These are phyloP conservation scores for Purpureocillium lavendulum DNA, from an alignment of 2,329 filamentous ascomycete species.

Conservation along the genomic window DNA sequence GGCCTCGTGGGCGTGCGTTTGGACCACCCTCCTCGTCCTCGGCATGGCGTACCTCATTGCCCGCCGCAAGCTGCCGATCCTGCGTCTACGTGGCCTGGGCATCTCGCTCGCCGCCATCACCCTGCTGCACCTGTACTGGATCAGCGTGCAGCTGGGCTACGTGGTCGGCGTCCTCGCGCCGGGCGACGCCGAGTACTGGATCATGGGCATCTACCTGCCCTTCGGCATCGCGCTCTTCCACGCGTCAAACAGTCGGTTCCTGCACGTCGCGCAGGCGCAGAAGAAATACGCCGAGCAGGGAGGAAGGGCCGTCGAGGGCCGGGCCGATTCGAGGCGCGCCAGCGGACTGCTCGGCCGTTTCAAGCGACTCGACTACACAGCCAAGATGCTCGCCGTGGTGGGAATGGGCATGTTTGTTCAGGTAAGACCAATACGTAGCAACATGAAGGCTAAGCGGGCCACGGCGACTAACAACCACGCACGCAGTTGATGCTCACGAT, in stretches of 20 bases:
- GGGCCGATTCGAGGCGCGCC: constrained; percentile 8
- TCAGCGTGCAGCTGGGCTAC: constrained; percentile 28
- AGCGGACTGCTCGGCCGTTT: constrained; percentile 19
- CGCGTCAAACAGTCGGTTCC: constrained; percentile 51
- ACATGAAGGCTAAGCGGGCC: no score
- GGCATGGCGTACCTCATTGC: constrained; percentile 30
- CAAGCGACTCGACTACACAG: constrained; percentile 29
- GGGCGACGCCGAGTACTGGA: constrained; percentile 49
- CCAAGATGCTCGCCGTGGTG: constrained; percentile 38
- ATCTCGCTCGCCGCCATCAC: constrained; percentile 30
- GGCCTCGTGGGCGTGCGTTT: constrained; percentile 20
- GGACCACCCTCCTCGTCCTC: constrained; percentile 24
- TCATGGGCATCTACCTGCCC: constrained; percentile 57
- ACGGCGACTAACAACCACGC: background rate
- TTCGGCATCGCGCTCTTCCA: constrained; percentile 59
- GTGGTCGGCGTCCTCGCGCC: constrained; percentile 28
- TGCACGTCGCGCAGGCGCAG: constrained; percentile 47
- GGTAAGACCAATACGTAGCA: no score
- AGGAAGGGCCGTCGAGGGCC: background rate
- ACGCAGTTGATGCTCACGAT: constrained; percentile 42
- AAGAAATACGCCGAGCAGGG: constrained; percentile 14
- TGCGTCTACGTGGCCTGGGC: constrained; percentile 29
- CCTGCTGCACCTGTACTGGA: constrained; percentile 32
- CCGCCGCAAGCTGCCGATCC: constrained; percentile 25
- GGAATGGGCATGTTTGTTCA: constrained; percentile 47